Conservation (phyloP, 129 eudicot genomes). For the Logfia minima region DNA sequence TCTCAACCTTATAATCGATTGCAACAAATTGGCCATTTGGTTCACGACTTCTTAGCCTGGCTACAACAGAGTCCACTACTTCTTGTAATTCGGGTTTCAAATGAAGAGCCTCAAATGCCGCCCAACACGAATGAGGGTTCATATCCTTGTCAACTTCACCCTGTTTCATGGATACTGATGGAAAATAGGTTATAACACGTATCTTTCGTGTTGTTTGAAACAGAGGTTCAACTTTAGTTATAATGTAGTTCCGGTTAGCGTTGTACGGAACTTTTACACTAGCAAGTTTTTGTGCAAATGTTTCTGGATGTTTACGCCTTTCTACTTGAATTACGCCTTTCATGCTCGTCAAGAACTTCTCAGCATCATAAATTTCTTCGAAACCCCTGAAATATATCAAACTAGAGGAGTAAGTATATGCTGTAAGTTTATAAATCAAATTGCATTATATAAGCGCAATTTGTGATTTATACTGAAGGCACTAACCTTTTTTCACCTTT, state of each 20-base stretch:
- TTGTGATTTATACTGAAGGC: neutral
- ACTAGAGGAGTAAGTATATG: constrained; percentile 8
- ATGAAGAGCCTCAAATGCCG: constrained; percentile 51
- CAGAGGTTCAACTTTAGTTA: constrained; percentile 46
- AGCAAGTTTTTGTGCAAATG: constrained; percentile 27
- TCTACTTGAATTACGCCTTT: constrained; percentile 59
- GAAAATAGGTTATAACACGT: constrained; percentile 49
- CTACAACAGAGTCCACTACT: constrained; percentile 44
- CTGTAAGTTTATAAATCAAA: no score
- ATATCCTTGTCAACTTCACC: constrained; percentile 24
- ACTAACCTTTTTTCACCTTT: constrained; percentile 59
- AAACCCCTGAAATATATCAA: constrained; percentile 46
- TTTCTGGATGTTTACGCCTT: constrained; percentile 34
- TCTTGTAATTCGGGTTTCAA: constrained; percentile 46
- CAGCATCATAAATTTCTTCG: constrained; percentile 56
- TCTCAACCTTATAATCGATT: constrained; percentile 49
- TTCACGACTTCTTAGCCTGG: constrained; percentile 37
- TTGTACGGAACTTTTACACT: constrained; percentile 56
- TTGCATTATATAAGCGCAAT: no score
- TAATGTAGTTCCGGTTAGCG: constrained; percentile 49
- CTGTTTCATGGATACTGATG: constrained; percentile 31
- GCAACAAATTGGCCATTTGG: constrained; percentile 49
- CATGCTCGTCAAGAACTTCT: constrained; percentile 53
- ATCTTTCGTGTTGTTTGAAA: constrained; percentile 38
- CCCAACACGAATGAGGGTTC: constrained; percentile 52